phyloP scores from a whole-genome alignment of 345 rosid genomes.

The Trapa bicornis region DNA sequence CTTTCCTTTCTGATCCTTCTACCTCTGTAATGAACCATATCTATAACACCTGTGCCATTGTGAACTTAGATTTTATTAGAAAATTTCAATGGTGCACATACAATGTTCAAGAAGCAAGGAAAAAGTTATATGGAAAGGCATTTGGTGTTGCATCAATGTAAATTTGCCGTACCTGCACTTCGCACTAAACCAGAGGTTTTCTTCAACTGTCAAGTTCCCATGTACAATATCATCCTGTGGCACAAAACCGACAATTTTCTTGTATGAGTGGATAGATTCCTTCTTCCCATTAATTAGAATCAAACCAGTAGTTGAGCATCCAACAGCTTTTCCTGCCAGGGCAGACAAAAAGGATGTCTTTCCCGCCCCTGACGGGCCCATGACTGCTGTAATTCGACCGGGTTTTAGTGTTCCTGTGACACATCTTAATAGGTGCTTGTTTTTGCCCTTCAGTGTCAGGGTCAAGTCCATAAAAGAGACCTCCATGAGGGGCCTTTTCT shows the following conservation, averaged over 20 bases:
- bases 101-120: neutral
- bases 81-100: neutral
- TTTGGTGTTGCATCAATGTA: neutral
- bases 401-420: constrained; percentile 76
- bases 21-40: neutral
- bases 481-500: constrained; percentile 66
- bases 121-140: neutral
- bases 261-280: constrained; percentile 64
- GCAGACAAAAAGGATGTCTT: constrained; percentile 84
- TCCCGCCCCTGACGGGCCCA: constrained; percentile 99
- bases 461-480: constrained; percentile 62
- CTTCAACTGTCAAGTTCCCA: constrained; percentile 92
- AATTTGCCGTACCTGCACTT: constrained; percentile 44
- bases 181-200: constrained; percentile 93
- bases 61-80: neutral
- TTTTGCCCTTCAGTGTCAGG: constrained; percentile 56
- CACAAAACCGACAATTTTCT: constrained; percentile 80
- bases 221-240: constrained; percentile 95
- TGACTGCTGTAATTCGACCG: constrained; percentile 77
- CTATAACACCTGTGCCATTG: neutral
- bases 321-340: constrained; percentile 74
- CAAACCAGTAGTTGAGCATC: constrained; percentile 53
- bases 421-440: constrained; percentile 58
- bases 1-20: neutral
- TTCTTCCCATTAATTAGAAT: constrained; percentile 65